Conservation (phyloP, 139 green algal species). For the Yamagishiella unicocca region DNA sequence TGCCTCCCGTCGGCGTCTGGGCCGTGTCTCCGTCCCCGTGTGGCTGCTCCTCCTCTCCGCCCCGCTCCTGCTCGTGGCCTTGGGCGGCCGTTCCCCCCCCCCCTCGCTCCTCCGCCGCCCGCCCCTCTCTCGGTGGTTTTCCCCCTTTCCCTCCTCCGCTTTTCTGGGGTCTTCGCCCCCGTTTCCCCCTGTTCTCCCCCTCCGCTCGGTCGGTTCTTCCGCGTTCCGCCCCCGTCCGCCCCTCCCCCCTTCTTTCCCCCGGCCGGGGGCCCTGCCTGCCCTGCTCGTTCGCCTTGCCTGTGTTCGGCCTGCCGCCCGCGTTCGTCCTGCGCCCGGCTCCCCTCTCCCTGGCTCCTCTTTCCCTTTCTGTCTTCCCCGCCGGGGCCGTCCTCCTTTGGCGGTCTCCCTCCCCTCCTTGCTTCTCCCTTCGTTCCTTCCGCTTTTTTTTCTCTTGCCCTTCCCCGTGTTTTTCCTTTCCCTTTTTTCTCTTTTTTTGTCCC, state of each 20-base stretch:
- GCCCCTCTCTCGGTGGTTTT: background rate
- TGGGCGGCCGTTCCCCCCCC: background rate
- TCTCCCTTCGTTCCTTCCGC: no score
- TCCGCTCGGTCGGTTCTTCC: background rate
- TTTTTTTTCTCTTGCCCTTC: no score
- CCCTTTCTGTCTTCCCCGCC: no score
- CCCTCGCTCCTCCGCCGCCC: background rate
- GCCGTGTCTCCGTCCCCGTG: no score
- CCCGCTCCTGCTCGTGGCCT: background rate
- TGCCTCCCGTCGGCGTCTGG: background rate
- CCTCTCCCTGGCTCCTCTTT: background rate
- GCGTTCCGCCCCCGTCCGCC: background rate
- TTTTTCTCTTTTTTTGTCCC: no score
- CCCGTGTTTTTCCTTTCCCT: no score
- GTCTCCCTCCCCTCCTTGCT: no score
- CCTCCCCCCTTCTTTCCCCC: background rate
- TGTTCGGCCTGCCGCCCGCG: background rate
- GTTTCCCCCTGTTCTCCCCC: background rate
- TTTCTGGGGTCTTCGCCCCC: background rate
- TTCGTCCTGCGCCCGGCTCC: background rate
- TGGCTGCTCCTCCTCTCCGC: background rate
- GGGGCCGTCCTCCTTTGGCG: no score
- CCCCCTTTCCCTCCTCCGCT: background rate
- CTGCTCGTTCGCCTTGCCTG: background rate
- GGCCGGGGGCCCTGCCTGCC: no score